A percentile compares a stretch with the other conserved stretches of the same genome.
Conservation (phyloP, 2,329 filamentous ascomycete species). For the Monosporascus ibericus region DNA sequence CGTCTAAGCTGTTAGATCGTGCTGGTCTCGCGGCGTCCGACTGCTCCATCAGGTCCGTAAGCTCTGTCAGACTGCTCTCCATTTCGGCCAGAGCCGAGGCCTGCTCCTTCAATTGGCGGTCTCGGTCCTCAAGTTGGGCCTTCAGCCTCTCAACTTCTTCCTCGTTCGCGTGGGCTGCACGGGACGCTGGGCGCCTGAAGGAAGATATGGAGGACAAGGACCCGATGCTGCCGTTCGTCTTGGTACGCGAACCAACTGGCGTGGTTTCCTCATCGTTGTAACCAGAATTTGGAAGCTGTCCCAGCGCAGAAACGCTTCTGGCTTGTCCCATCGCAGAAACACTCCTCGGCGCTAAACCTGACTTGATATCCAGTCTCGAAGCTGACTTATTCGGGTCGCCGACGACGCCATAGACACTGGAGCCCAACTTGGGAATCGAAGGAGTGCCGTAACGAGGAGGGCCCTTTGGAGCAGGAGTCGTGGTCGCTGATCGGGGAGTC, state of each 20-base stretch:
- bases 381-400: conserved; percentile 55
- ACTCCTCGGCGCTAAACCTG: conserved; percentile 51
- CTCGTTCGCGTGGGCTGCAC: conserved; percentile 46
- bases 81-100: conserved; percentile 78
- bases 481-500: conserved; percentile 49
- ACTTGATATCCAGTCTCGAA: conserved; percentile 41
- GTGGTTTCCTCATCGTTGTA: conserved; percentile 54
- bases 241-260: conserved; percentile 44
- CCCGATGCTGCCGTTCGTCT: conserved; percentile 47
- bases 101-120: conserved; percentile 85
- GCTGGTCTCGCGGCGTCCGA: conserved; percentile 35
- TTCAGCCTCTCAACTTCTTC: conserved; percentile 70
- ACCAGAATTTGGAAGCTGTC: conserved; percentile 33
- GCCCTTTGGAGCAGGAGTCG: conserved; percentile 43
- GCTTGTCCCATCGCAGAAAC: conserved; percentile 51
- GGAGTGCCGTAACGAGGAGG: conserved; percentile 59
- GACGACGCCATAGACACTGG: conserved; percentile 55
- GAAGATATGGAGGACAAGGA: conserved; percentile 47
- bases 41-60: conserved; percentile 62
- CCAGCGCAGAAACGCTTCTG: conserved; percentile 55
- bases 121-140: conserved; percentile 72
- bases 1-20: conserved; percentile 48
- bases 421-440: conserved; percentile 55
- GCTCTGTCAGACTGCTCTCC: conserved; percentile 49
- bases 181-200: conserved; percentile 47